Percentiles rank a stretch among this genome's conserved stretches.
These are phyloP conservation scores for Phialophora verrucosa DNA, from an alignment of 2,329 filamentous ascomycete species.

Conservation along the genomic window DNA sequence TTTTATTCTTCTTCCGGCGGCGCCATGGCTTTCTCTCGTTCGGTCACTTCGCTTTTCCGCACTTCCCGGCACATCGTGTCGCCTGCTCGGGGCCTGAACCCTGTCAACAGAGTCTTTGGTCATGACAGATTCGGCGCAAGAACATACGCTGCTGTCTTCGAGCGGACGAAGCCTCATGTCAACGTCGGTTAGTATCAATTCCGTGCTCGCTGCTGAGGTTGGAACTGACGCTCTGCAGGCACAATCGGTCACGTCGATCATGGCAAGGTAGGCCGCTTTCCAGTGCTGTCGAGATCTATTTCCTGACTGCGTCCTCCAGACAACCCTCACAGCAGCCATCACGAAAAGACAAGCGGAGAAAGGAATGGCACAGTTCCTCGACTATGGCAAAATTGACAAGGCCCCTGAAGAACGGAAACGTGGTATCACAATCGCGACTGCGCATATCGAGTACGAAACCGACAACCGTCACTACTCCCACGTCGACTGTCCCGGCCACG, in stretches of 20 bases:
- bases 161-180: constrained; percentile 94
- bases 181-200: constrained; percentile 76
- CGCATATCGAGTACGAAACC: constrained; percentile 98
- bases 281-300: constrained; percentile 18
- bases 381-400: constrained; percentile 98
- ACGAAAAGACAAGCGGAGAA: constrained; percentile 97
- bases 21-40: constrained; percentile 83
- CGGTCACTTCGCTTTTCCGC: constrained; percentile 78
- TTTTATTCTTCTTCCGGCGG: constrained; percentile 37
- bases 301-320: constrained; percentile 61
- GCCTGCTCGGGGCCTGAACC: constrained; percentile 71
- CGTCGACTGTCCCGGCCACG: constrained; percentile 99
- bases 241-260: constrained; percentile 99
- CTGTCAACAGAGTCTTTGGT: constrained; percentile 67
- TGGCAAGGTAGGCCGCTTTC: constrained; percentile 76
- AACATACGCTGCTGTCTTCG: constrained; percentile 70
- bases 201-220: neutral
- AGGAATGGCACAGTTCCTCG: constrained; percentile 90
- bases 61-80: constrained; percentile 77
- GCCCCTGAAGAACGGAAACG: constrained; percentile 99
- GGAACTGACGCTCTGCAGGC: constrained; percentile 55
- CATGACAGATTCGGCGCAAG: constrained; percentile 54
- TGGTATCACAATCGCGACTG: constrained; percentile 98
- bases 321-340: constrained; percentile 96
- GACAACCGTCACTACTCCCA: constrained; percentile 96